These are phyloP conservation scores for Erodium chrysanthum DNA, from an alignment of 441 rosid species.

Conservation along the genomic window DNA sequence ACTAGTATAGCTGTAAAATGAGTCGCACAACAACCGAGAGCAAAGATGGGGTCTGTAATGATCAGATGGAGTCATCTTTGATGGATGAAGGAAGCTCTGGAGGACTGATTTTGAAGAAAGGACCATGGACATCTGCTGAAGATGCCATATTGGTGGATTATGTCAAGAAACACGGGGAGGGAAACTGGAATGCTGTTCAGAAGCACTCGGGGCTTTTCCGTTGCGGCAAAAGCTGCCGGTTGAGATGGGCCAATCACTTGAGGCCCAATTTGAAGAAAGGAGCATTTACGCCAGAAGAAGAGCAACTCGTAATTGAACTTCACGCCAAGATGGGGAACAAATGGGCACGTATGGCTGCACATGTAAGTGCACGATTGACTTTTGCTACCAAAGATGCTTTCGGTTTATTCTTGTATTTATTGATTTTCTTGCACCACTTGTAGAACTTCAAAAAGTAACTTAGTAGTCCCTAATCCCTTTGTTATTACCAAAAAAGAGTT, in stretches of 20 bases:
- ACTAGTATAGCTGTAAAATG: constrained; percentile 38
- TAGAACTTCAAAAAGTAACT: too few relatives aligned
- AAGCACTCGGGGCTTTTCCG: constrained; percentile 76
- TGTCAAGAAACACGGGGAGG: constrained; percentile 92
- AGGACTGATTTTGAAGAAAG: constrained; percentile 66
- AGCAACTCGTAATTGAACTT: constrained; percentile 70
- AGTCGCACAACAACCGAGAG: constrained; percentile 46
- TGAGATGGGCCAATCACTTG: constrained; percentile 96
- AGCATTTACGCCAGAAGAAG: constrained; percentile 89
- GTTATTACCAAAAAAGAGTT: too few relatives aligned
- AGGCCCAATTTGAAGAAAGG: constrained; percentile 98
- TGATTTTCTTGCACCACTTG: not conserved
- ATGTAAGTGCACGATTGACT: constrained; percentile 44
- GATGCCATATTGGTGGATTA: constrained; percentile 77
- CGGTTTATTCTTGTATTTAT: not conserved
- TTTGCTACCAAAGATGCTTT: too few relatives aligned
- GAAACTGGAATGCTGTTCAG: constrained; percentile 98
- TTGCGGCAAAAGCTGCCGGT: constrained; percentile 95
- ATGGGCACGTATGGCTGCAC: constrained; percentile 99
- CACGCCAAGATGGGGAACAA: constrained; percentile 95
- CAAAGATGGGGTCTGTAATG: constrained; percentile 46
- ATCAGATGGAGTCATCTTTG: constrained; percentile 44
- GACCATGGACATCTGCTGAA: constrained; percentile 95
- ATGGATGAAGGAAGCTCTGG: constrained; percentile 34
- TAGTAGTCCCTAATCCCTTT: too few relatives aligned